Base-by-base conservation (phyloP, 805 yeast species). In the Starmerella apis region DNA sequence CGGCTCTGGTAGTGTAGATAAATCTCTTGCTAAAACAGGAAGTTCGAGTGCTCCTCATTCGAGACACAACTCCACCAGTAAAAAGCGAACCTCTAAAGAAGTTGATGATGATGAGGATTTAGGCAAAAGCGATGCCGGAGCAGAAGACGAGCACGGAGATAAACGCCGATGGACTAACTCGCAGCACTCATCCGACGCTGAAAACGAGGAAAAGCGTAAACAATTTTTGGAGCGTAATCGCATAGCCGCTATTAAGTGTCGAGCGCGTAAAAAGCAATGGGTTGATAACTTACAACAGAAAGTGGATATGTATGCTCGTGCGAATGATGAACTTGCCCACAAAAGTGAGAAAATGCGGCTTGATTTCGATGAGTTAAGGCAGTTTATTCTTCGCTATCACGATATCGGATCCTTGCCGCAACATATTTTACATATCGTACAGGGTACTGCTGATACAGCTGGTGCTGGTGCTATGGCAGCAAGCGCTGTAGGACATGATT, bases 201-300 rank as follows among this genome's bases (percentile, higher is more conserved):
- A 43, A 68, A 65, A 84, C 70, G 95, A 85, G 67, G 76, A 81
- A 68, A 86, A 84, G 61, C 76, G 88, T 55, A 79, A 74, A 63
- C 81, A 72, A 62, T 90, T 78, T 60, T 67, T 92, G 56, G 98
- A 92, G 63, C 74, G 97, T 55, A 92, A 92, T 65, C 74, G 98
- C 51, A 78, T 92, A 9, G 98, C 98, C 0, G 98, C 98, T 0
- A 79, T 92, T 22, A 88, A 87, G 63, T 92, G 97, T 71, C 77
- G 98, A 52, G 94, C 85, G 66, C 77, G 96, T 50, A 92, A 92
- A 72, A 92, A 92, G 70, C 86, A 85, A 63, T 81, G 83, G 72
- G 76, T 87, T 30, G 80, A 77, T 51, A 83, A 81, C 58, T 81
- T 92, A 77, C 94, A 87, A 63, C 78, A 74, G 43, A 94, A 87